Conservation (phyloP, 192 early-diverging fungal genomes). For the Coemansia erecta region DNA sequence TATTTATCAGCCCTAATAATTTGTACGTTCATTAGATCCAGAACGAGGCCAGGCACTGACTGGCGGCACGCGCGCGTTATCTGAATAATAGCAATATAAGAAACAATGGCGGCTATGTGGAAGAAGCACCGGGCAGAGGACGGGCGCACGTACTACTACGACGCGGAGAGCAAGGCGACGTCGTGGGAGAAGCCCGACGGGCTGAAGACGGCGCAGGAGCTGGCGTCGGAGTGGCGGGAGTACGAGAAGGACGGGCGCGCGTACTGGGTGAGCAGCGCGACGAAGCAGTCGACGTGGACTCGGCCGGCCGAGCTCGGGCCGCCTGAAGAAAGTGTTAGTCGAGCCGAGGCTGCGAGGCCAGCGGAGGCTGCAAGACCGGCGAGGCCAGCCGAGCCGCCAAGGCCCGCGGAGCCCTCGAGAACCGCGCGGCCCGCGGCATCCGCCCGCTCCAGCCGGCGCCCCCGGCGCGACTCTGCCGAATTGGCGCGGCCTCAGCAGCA, state of each 20-base stretch:
- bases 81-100: no score
- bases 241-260: conserved; percentile 74
- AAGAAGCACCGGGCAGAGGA: conserved; percentile 73
- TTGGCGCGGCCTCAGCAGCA: not conserved
- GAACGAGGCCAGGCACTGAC: no score
- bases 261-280: conserved; percentile 81
- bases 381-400: not conserved
- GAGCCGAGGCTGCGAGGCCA: not conserved
- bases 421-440: no score
- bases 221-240: conserved; percentile 77
- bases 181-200: conserved; percentile 96
- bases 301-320: conserved; percentile 65
- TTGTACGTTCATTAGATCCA: no score
- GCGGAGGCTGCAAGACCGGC: not conserved
- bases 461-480: no score
- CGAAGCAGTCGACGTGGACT: conserved; percentile 85
- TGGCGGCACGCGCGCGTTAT: no score
- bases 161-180: conserved; percentile 70
- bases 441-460: no score
- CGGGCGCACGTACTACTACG: conserved; percentile 85
- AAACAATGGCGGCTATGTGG: conserved; percentile 59
- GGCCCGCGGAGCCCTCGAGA: no score
- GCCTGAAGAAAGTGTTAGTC: conserved; percentile 5
- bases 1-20: no score
- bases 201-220: conserved; percentile 75